phyloP scores from a whole-genome alignment of 108 stramenopile species.

The Pseudonitzschia pungens region DNA sequence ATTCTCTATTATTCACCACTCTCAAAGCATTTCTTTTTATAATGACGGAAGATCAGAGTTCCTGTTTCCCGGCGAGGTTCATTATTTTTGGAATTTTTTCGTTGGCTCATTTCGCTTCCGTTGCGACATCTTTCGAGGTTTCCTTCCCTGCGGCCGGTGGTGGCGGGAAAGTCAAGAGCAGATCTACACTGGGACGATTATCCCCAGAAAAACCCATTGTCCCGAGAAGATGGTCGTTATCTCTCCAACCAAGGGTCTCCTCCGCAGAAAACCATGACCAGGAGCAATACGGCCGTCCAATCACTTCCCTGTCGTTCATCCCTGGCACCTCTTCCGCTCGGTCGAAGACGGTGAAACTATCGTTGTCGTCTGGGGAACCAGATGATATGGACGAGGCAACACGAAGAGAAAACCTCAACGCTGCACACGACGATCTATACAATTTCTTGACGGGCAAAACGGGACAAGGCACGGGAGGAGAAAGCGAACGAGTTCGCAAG shows the following conservation, averaged over 20 bases:
- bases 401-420: neutral
- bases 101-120: neutral
- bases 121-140: constrained; percentile 1
- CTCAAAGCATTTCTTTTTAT: too few relatives aligned
- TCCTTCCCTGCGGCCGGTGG: neutral
- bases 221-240: neutral
- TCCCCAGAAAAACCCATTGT: neutral
- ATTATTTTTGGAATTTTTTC: neutral
- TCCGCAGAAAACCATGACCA: neutral
- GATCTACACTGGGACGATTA: neutral
- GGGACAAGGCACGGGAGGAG: constrained; percentile 15
- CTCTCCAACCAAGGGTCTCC: neutral
- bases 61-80: neutral
- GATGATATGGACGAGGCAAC: neutral
- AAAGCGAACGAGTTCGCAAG: constrained; percentile 34
- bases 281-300: neutral
- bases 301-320: neutral
- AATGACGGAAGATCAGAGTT: constrained; percentile 6
- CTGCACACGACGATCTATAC: constrained; percentile 26
- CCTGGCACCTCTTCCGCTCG: constrained; percentile 1
- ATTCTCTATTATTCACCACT: too few relatives aligned
- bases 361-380: neutral
- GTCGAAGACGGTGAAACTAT: neutral
- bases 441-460: constrained; percentile 30
- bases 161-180: neutral